These are phyloP conservation scores for Phytophthora cactorum DNA, from an alignment of 352 stramenopile species.

Conservation along the genomic window DNA sequence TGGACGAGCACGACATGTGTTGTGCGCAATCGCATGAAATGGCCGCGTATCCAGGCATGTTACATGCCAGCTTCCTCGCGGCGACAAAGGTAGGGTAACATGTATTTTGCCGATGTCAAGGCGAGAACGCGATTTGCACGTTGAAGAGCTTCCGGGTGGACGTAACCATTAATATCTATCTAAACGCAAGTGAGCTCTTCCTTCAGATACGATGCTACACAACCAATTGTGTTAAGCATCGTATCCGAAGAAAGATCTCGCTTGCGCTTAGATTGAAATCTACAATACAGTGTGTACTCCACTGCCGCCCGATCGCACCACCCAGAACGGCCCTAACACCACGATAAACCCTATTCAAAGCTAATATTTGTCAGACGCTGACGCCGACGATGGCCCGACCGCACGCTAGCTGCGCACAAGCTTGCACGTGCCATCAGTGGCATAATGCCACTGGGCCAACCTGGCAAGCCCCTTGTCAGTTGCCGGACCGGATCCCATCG, in stretches of 20 bases:
- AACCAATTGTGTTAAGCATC: too few relatives aligned
- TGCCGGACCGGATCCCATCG: neutral
- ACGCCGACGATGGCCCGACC: too few relatives aligned
- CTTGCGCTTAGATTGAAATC: too few relatives aligned
- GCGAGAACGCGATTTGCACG: conserved; percentile 23
- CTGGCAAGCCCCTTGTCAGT: too few relatives aligned
- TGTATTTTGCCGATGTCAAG: conserved; percentile 16
- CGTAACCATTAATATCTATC: conserved; percentile 1
- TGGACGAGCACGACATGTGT: conserved; percentile 8
- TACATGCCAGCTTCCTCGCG: neutral
- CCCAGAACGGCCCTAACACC: too few relatives aligned
- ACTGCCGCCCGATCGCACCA: too few relatives aligned
- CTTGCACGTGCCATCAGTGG: neutral
- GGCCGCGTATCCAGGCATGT: conserved; percentile 5
- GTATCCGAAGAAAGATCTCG: too few relatives aligned
- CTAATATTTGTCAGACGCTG: too few relatives aligned
- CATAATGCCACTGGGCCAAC: too few relatives aligned
- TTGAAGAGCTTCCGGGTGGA: conserved; percentile 17
- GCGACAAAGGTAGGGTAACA: conserved; percentile 3
- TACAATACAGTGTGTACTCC: too few relatives aligned
- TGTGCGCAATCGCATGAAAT: conserved; percentile 18
- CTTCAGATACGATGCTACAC: too few relatives aligned
- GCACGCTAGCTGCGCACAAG: neutral
- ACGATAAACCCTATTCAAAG: too few relatives aligned
- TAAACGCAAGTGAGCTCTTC: conserved; percentile 42